Conservation (phyloP, 1,284 basidiomycete species). For the Ganoderma lingzhi region DNA sequence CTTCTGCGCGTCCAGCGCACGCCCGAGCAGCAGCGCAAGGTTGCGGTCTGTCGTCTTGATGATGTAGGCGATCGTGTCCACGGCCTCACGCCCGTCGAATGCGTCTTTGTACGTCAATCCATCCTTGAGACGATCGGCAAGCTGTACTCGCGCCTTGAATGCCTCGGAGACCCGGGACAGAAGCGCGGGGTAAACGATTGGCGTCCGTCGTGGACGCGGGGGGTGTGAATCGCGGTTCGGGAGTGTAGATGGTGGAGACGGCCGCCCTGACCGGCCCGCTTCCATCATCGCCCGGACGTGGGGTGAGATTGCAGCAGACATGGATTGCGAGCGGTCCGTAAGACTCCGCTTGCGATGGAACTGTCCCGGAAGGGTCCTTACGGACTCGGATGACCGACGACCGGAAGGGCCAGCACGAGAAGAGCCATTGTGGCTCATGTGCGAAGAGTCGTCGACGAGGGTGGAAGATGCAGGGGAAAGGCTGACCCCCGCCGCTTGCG, state of each 20-base stretch:
- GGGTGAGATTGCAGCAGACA: slow-evolving; percentile 62
- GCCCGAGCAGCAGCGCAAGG: slow-evolving; percentile 91
- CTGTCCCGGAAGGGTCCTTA: slow-evolving; percentile 55
- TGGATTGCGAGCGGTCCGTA: slow-evolving; percentile 76
- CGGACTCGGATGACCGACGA: slow-evolving; percentile 65
- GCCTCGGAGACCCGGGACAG: slow-evolving; percentile 95
- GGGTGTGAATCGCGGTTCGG: slow-evolving; percentile 59
- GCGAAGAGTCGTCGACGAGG: slow-evolving; percentile 51
- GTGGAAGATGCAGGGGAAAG: slow-evolving; percentile 65
- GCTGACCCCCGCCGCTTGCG: slow-evolving; percentile 46
- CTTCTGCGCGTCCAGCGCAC: slow-evolving; percentile 97
- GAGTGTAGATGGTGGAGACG: slow-evolving; percentile 43
- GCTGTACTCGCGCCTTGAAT: slow-evolving; percentile 84
- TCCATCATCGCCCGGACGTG: slow-evolving; percentile 45
- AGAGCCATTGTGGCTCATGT: slow-evolving; percentile 29
- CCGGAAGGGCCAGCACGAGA: slow-evolving; percentile 30
- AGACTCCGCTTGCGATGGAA: slow-evolving; percentile 60
- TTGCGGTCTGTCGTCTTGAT: slow-evolving; percentile 99
- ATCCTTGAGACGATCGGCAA: slow-evolving; percentile 90
- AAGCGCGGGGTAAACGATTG: slow-evolving; percentile 92
- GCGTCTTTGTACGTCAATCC: slow-evolving; percentile 96
- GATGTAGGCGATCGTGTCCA: slow-evolving; percentile 96
- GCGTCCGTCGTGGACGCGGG: slow-evolving; percentile 56
- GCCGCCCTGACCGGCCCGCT: slow-evolving; percentile 44
- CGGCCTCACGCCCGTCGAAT: slow-evolving; percentile 97